These are phyloP conservation scores for Pleurotus eryngii DNA, from an alignment of 768 basidiomycete species.

Conservation along the genomic window DNA sequence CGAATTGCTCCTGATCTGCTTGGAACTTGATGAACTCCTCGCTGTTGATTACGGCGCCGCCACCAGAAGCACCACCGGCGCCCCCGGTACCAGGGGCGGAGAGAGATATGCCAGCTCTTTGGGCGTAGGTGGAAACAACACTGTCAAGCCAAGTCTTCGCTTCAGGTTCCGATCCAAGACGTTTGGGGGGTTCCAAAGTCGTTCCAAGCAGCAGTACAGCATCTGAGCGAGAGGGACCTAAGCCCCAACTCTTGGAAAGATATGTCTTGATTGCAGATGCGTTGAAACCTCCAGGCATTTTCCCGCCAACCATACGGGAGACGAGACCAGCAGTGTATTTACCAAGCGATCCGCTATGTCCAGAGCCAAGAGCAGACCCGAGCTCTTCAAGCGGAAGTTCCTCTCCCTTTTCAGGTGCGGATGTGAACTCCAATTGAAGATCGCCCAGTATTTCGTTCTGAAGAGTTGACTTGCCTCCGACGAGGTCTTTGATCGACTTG, in stretches of 20 bases:
- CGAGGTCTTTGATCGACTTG: slow-evolving; percentile 98
- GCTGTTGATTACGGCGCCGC: slow-evolving; percentile 93
- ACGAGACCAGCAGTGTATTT: slow-evolving; percentile 91
- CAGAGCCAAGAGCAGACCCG: slow-evolving; percentile 76
- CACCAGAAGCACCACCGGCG: slow-evolving; percentile 56
- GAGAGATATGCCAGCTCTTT: slow-evolving; percentile 84
- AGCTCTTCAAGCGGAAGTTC: slow-evolving; percentile 96
- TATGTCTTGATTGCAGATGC: slow-evolving; percentile 85
- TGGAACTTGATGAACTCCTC: slow-evolving; percentile 98
- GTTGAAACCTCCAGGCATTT: slow-evolving; percentile 99
- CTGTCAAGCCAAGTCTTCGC: slow-evolving; percentile 92
- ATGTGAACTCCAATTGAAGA: slow-evolving; percentile 89
- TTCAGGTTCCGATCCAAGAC: slow-evolving; percentile 85
- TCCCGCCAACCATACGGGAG: slow-evolving; percentile 81
- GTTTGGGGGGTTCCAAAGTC: slow-evolving; percentile 92
- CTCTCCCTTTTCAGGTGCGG: slow-evolving; percentile 97
- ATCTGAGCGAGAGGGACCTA: slow-evolving; percentile 88
- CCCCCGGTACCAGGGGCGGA: slow-evolving; percentile 63
- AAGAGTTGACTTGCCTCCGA: slow-evolving; percentile 96
- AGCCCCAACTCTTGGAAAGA: slow-evolving; percentile 90
- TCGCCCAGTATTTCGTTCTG: slow-evolving; percentile 99
- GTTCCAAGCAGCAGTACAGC: slow-evolving; percentile 87
- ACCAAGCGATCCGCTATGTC: slow-evolving; percentile 83
- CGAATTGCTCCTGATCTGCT: slow-evolving; percentile 88
- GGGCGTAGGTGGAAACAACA: slow-evolving; percentile 81